Percentiles rank a stretch among this genome's conserved stretches.
phyloP scores from a whole-genome alignment of 202 grass and related monocot species.

The Carex sylvatica region DNA sequence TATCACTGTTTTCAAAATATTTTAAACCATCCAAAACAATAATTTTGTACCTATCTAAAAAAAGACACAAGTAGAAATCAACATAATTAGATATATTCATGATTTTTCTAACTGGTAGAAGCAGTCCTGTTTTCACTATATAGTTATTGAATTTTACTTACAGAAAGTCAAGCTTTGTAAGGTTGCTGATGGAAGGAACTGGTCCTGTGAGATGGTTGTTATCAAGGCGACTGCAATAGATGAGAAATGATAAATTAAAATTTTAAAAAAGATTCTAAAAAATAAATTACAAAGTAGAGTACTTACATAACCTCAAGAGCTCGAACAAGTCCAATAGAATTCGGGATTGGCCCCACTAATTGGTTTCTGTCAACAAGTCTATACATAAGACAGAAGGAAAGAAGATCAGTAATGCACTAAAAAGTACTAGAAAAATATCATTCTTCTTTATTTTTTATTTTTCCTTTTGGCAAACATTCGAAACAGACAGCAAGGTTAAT shows the following conservation, averaged over 20 bases:
- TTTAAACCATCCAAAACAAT: too few species aligned
- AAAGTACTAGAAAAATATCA: not conserved
- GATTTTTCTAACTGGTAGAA: not conserved
- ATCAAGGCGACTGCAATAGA: conserved; percentile 54
- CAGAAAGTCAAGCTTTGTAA: conserved; percentile 49
- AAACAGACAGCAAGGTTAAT: not conserved
- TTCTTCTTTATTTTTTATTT: not conserved
- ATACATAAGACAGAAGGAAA: conserved; percentile 13
- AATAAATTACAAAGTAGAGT: conserved; percentile 11
- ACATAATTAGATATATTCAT: not conserved
- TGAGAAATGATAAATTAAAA: not conserved
- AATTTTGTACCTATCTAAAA: too few species aligned
- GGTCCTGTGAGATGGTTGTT: conserved; percentile 36
- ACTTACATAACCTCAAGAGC: conserved; percentile 79
- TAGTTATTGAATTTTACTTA: conserved; percentile 38
- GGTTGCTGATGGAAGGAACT: conserved; percentile 55
- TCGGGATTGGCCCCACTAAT: conserved; percentile 50
- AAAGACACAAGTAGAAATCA: not conserved
- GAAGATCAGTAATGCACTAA: not conserved
- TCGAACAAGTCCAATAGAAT: conserved; percentile 42
- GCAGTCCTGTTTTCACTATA: not conserved
- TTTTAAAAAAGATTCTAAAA: not conserved
- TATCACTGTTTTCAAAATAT: too few species aligned
- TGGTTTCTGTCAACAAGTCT: conserved; percentile 72
- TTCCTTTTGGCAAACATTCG: not conserved